phyloP scores from a whole-genome alignment of 352 stramenopile genomes.

The Globisporangium barbulae region DNA sequence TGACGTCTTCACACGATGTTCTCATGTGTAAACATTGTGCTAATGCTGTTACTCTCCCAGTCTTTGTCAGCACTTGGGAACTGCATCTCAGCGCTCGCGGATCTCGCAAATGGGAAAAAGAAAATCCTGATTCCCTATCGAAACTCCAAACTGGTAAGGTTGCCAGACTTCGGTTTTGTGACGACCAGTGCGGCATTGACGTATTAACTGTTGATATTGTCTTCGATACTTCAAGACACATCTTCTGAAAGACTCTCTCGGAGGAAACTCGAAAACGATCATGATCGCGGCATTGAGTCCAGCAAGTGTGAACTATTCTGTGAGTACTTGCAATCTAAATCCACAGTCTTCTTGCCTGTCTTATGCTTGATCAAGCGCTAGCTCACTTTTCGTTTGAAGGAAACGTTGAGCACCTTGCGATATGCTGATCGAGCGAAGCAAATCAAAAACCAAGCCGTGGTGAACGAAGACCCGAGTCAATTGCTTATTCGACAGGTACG shows the following conservation, averaged over 20 bases:
- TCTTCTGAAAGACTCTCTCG: conserved; percentile 81
- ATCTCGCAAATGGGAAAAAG: conserved; percentile 85
- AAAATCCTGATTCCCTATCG: conserved; percentile 88
- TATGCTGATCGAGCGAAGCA: conserved; percentile 91
- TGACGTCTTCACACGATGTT: no score
- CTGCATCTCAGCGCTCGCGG: conserved; percentile 89
- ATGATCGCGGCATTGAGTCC: conserved; percentile 90
- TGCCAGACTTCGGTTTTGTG: neutral
- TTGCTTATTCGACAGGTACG: conserved; percentile 75
- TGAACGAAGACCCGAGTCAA: conserved; percentile 91
- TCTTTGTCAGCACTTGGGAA: conserved; percentile 89
- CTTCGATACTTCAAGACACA: conserved; percentile 47
- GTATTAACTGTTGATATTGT: neutral
- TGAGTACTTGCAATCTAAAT: conserved; percentile 14
- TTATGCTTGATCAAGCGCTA: neutral
- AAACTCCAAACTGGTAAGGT: conserved; percentile 88
- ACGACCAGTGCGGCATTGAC: neutral
- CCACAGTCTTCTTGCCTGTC: neutral
- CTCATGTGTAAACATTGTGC: neutral
- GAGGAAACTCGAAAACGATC: conserved; percentile 89
- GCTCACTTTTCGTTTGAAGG: conserved; percentile 29
- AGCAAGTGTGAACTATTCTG: conserved; percentile 85
- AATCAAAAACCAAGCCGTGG: conserved; percentile 91
- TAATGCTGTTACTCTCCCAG: conserved; percentile 16
- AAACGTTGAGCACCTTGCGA: conserved; percentile 89